Evolutionary conservation across 495 filamentous ascomycete genomes (phyloP), one percentile per base, ranked within the genome.

Genomic region (Annulohypoxylon stygium): DNA sequence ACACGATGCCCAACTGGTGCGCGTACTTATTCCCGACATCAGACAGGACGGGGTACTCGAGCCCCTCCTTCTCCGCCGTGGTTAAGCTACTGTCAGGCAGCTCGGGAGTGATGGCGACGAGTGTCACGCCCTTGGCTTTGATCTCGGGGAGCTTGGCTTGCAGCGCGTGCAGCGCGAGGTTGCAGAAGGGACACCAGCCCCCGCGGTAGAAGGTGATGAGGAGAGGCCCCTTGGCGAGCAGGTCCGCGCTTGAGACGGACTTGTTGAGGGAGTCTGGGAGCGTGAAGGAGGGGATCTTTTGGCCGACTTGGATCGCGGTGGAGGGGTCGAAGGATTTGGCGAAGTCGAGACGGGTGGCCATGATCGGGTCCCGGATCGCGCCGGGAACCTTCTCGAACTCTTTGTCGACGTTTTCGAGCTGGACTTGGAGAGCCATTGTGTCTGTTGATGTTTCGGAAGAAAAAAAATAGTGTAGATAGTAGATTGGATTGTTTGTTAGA

Each of bases 171-270:
- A 57, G 30, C 4, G 53, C 53, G 5, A 57, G 11, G 53, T 57
- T 57, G 53, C 53, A 57, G 30, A 36, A 57, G 14, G 53, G 53
- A n/a, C 53, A 57, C 53, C 53, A 57, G 33, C 33, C 53, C 14
- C 53, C 53, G 53, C 53, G 53, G 53, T 57, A 57, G 53, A 57
- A 57, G 30, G 53, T 57, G 30, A 57, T 57, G 11, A 57, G 53
- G 30, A 57, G 20, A 0, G 53, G 53, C 0, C 53, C 53, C 1
- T 37, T 9, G n/a, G 53, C n/a, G 53, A 57, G 53, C 1, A 57
- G 33, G 5, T 57, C 53, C 0, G 30, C 18, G 30, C 53, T 57
- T 0, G 14, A 18, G 4, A 57, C 33, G 30, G 53, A 20, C 6
- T 57, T 57, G 53, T 57, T 57, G 6, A 57, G 16, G 6, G 53